Base-by-base conservation (phyloP, 2,329 filamentous ascomycete species). In the Podosphaera xanthii region DNA sequence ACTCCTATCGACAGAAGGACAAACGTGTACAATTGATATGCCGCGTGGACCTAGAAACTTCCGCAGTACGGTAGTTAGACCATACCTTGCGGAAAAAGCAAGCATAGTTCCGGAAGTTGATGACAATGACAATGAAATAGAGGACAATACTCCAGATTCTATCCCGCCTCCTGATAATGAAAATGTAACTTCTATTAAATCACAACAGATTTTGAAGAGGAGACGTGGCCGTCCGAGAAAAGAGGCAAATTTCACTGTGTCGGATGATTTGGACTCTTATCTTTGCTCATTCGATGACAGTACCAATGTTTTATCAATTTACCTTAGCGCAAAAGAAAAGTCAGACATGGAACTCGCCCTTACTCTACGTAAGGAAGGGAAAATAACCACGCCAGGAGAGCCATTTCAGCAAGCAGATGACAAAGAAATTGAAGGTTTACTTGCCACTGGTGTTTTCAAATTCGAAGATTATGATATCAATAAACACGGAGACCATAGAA, bases 1-100 rank as follows among this genome's bases (percentile, higher is more conserved):
- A n/a, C 58, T 63, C 30, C 4, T 61, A 22, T 40, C 33, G 3
- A 59, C 55, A 14, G 46, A 62, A 34, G 42, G 54, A 14, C 44
- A 62, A 42, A 56, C 44, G 7, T 63, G 55, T 40, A 58, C 46
- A 31, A n/a, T 60, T 31, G 38, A 46, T 40, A 40, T 63, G 30
- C 57, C 50, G 2, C 31, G 57, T 36, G 40, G 57, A 10, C 33
- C 31, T 46, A 56, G 33, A 30, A 57, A 30, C 3, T 63, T 63
- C 42, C 14, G 56, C 9, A 40, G 22, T 22, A 62, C 56, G 3
- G 49, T 58, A 8, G 57, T 63, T 8, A 62, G 62, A 57, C 62
- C 58, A 14, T 61, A 57, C 36, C 4, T 44, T 36, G 7, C 3
- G 8, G 36, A 52, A 56, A 31, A 44, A 50, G n/a, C 36, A 8